Evolutionary conservation across 83 land plant species (phyloP).

Genomic region (Thuja plicata): DNA sequence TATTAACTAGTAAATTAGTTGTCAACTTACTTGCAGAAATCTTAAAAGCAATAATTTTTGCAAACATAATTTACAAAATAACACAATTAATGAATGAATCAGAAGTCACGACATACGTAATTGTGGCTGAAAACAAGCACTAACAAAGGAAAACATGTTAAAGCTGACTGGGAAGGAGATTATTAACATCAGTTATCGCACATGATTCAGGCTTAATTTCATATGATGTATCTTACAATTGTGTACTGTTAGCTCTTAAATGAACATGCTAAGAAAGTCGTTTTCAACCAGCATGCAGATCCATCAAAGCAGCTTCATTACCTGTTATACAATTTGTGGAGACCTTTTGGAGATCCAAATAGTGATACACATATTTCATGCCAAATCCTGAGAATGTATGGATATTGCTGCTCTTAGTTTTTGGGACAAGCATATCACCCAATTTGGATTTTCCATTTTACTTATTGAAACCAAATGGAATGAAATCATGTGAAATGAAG

Average conservation of each 20-base stretch:
- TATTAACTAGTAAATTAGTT: too few species aligned
- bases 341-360: neutral
- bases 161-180: neutral
- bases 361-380: neutral
- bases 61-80: too few species aligned
- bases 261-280: neutral
- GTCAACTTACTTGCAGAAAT: too few species aligned
- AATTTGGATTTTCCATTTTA: too few species aligned
- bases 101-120: neutral
- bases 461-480: neutral
- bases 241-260: neutral
- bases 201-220: neutral
- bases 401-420: neutral
- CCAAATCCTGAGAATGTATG: neutral
- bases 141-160: too few species aligned
- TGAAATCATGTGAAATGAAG: neutral
- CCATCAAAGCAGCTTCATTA: neutral
- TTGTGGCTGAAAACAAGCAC: neutral
- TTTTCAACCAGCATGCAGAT: neutral
- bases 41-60: too few species aligned
- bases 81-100: neutral
- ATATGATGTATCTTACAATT: neutral
- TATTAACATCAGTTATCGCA: neutral
- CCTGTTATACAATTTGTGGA: neutral
- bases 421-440: neutral